These are phyloP conservation scores for Saccharomycopsis sp. DNA, from an alignment of 805 yeast genomes.

Conservation along the genomic window DNA sequence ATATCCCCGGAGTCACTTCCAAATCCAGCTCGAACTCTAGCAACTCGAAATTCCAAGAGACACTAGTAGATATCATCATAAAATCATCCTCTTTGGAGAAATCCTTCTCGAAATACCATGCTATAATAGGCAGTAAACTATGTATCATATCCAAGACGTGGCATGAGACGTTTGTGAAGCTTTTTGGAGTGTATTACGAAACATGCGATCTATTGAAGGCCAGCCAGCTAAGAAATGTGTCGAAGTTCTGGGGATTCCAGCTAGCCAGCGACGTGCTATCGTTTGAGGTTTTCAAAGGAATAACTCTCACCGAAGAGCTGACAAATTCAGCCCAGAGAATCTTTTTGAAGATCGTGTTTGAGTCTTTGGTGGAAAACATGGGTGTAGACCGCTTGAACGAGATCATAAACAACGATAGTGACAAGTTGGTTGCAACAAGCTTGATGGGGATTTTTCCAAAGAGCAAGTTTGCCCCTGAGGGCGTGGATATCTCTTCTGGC, in stretches of 20 bases:
- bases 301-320: constrained; percentile 59
- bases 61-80: constrained; percentile 21
- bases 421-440: constrained; percentile 33
- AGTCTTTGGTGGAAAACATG: constrained; percentile 69
- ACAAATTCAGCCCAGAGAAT: constrained; percentile 79
- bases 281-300: constrained; percentile 50
- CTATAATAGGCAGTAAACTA: constrained; percentile 65
- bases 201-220: constrained; percentile 64
- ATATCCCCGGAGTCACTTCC: constrained; percentile 14
- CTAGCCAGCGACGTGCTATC: constrained; percentile 63
- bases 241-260: constrained; percentile 80
- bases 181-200: constrained; percentile 50
- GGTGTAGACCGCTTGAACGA: constrained; percentile 49
- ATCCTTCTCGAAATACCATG: constrained; percentile 80
- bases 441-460: constrained; percentile 61
- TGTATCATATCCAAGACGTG: constrained; percentile 47
- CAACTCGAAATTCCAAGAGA: constrained; percentile 13
- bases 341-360: constrained; percentile 71
- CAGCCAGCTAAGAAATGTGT: constrained; percentile 67
- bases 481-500: constrained; percentile 23
- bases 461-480: constrained; percentile 24
- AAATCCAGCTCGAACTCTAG: not conserved
- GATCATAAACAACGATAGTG: constrained; percentile 45
- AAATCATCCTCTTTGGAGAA: constrained; percentile 68
- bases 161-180: constrained; percentile 44